Base-by-base conservation (phyloP, 1,139 yeast genomes). In the Casaregolazyma suthepensis region DNA sequence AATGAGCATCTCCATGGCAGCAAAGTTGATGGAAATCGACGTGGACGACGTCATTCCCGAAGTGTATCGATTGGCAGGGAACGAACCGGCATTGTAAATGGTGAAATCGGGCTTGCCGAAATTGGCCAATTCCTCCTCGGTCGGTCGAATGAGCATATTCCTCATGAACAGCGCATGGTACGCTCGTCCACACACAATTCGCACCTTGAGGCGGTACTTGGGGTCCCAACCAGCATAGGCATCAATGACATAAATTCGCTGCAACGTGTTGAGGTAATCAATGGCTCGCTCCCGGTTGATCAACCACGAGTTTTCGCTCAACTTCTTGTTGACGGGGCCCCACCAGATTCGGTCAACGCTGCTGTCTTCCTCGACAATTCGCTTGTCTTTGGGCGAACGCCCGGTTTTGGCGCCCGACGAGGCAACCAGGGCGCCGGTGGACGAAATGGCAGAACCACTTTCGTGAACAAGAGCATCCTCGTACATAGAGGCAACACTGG, bases 201-300 rank as follows among this genome's bases (percentile, higher is more conserved):
- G 85, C 59, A 93, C 96, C 78, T 91, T 91, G 73, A 93, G 83
- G 77, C 98, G 83, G 83, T 93, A 93, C 71, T 89, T 85, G 70
- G 98, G 97, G 73, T 93, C 99, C 98, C 98, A 93, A 62, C 99
- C 99, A 54, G 98, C 99, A 70, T 73, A 93, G 43, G 98, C 98
- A 71, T 93, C 99, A 63, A 93, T 91, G 60, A 93, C 94, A 73
- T 87, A 93, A 68, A 93, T 84, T 73, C 90, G 87, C 69, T 87
- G 93, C 75, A 96, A 86, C 58, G 98, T 93, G 80, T 96, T 87
- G 71, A 93, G 82, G 78, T 90, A 93, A 74, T 93, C 99, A 65
- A 91, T 82, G 55, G 99, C 98, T 76, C 99, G 87, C 64, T 94
- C 94, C 72, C 96, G 86, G 71, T 94, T 88, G 66, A 93, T 91